Conservation (phyloP, 257 asterid genomes). For the Nicotiana attenuata region DNA sequence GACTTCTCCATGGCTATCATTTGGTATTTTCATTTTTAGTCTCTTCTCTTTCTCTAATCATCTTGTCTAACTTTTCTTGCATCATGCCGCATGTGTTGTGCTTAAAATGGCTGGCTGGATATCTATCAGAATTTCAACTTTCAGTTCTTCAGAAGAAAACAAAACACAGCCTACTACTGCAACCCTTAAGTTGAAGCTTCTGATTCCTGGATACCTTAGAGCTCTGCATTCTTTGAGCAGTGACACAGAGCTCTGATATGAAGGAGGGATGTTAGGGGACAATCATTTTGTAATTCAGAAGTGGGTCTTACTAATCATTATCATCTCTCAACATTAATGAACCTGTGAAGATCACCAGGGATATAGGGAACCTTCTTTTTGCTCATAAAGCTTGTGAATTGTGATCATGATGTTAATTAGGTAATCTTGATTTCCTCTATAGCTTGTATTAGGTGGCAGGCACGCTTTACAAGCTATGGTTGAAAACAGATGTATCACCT, state of each 20-base stretch:
- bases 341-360: constrained; percentile 21
- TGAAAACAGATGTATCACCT: neutral
- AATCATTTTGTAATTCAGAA: constrained; percentile 34
- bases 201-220: constrained; percentile 35
- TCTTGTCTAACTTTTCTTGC: constrained; percentile 58
- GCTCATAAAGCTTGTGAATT: constrained; percentile 24
- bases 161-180: constrained; percentile 45
- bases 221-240: constrained; percentile 40
- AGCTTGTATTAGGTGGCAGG: constrained; percentile 44
- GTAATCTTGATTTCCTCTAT: constrained; percentile 27
- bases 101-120: constrained; percentile 32
- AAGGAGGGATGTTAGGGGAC: constrained; percentile 15
- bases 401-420: constrained; percentile 15
- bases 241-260: constrained; percentile 18
- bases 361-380: constrained; percentile 20
- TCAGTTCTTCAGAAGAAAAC: constrained; percentile 43
- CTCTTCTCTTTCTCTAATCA: constrained; percentile 48
- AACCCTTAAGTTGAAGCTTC: constrained; percentile 35
- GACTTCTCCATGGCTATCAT: constrained; percentile 76
- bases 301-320: constrained; percentile 42
- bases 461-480: constrained; percentile 25
- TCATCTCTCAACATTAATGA: constrained; percentile 40
- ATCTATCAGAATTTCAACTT: constrained; percentile 31
- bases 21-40: constrained; percentile 25
- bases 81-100: constrained; percentile 64